A percentile compares a stretch with the other conserved stretches of the same genome.
phyloP scores from a whole-genome alignment of 352 stramenopile genomes.

The Globisporangium orthogonon region DNA sequence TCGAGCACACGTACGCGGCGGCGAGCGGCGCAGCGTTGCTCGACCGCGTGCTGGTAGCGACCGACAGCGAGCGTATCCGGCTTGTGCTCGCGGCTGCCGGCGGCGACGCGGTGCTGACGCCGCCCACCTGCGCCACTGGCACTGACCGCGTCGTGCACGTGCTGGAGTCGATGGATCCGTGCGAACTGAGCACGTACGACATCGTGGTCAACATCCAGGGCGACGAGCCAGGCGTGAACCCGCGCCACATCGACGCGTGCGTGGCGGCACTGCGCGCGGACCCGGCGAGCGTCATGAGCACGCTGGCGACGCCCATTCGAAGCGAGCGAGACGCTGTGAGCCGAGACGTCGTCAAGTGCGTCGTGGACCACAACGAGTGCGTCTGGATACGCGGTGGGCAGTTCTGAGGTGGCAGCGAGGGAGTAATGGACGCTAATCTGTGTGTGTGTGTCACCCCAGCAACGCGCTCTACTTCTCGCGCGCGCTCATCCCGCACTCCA shows the following conservation, averaged over 20 bases:
- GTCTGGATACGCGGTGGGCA: not conserved
- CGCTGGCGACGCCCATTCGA: slow-evolving; percentile 58
- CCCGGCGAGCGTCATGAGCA: slow-evolving; percentile 63
- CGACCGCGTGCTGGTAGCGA: slow-evolving; percentile 72
- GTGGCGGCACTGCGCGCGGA: slow-evolving; percentile 48
- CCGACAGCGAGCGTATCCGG: slow-evolving; percentile 58
- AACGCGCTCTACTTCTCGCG: slow-evolving; percentile 85
- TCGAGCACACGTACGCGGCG: slow-evolving; percentile 77
- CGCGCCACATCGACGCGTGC: slow-evolving; percentile 66
- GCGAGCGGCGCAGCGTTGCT: slow-evolving; percentile 40
- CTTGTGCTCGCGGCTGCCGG: slow-evolving; percentile 36
- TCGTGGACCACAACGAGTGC: slow-evolving; percentile 54
- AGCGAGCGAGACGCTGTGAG: slow-evolving; percentile 45
- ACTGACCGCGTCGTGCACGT: slow-evolving; percentile 75
- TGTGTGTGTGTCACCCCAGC: slow-evolving; percentile 13
- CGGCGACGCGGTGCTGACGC: slow-evolving; percentile 49
- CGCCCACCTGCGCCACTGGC: slow-evolving; percentile 50
- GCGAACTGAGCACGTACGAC: slow-evolving; percentile 51
- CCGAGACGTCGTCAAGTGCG: slow-evolving; percentile 75
- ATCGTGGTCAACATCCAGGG: slow-evolving; percentile 83
- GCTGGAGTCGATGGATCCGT: slow-evolving; percentile 28
- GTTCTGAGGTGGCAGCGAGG: not conserved
- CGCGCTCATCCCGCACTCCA: slow-evolving; percentile 72
- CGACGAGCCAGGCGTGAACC: slow-evolving; percentile 77
- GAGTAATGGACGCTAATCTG: not conserved